Evolutionary conservation across 208 protist genomes (phyloP).

Genomic region (Leishmania braziliensis): DNA sequence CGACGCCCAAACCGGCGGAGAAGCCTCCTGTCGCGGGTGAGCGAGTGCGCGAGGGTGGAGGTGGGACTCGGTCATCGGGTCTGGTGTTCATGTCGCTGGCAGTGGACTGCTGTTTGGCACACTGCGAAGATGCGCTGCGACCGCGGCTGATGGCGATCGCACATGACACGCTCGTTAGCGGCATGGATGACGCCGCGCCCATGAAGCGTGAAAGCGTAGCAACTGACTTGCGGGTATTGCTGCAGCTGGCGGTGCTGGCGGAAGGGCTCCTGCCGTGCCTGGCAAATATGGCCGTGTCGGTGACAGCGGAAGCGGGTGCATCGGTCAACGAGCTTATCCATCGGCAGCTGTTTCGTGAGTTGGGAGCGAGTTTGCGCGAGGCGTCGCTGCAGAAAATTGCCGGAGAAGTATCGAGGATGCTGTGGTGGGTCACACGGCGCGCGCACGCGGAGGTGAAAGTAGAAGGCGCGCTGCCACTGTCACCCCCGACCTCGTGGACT

Average conservation of each 20-base stretch:
- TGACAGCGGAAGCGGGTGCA: background rate
- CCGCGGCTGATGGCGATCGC: background rate
- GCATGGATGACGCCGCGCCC: background rate
- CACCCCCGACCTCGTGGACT: conserved; percentile 9
- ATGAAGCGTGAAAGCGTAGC: background rate
- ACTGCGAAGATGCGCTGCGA: conserved; percentile 11
- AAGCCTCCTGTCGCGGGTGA: background rate
- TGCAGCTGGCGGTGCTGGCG: conserved; percentile 9
- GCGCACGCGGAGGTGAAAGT: background rate
- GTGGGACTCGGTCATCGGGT: background rate
- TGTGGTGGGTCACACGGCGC: conserved; percentile 27
- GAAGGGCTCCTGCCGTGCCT: background rate
- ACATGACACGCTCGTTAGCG: background rate
- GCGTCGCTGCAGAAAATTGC: conserved; percentile 17
- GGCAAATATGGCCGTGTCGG: background rate
- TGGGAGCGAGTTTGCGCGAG: background rate
- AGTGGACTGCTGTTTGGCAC: conserved; percentile 2
- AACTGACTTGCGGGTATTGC: background rate
- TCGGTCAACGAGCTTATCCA: background rate
- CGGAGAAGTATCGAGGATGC: conserved; percentile 15
- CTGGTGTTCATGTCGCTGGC: background rate
- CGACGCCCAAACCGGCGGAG: background rate
- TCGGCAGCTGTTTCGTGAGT: background rate
- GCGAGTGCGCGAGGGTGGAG: background rate
- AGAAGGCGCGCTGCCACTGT: background rate